Conservation (phyloP, 176 grass and related monocot species). For the Triticum turgidum region DNA sequence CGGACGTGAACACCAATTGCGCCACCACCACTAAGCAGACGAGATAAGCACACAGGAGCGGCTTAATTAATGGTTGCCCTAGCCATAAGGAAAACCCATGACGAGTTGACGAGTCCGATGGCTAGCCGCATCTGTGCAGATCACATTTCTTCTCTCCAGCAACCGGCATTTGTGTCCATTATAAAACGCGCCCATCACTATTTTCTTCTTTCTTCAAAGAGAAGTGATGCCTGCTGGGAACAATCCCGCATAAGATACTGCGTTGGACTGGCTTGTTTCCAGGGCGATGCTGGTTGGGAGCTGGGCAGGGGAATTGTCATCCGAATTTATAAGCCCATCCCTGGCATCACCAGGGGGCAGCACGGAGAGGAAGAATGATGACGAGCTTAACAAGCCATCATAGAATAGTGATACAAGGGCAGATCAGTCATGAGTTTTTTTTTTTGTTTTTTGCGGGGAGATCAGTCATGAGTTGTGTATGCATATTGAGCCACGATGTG, state of each 20-base stretch:
- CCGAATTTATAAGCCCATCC: neutral
- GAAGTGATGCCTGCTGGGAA: constrained; percentile 3
- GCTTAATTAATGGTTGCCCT: constrained; percentile 15
- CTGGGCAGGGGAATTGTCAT: constrained; percentile 18
- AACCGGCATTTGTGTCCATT: neutral
- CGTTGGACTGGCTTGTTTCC: constrained; percentile 27
- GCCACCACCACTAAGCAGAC: neutral
- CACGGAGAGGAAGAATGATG: neutral
- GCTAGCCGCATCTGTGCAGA: neutral
- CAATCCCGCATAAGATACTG: neutral
- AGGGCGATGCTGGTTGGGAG: constrained; percentile 41
- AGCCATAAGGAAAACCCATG: neutral
- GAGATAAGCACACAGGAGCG: neutral
- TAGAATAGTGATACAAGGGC: neutral
- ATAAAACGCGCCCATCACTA: neutral
- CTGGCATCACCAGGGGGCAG: constrained; percentile 10
- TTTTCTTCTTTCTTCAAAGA: neutral
- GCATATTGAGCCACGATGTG: neutral
- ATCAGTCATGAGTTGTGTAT: neutral
- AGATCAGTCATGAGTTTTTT: too few relatives aligned
- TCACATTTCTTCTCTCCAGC: neutral
- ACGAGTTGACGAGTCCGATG: neutral
- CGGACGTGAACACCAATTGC: neutral
- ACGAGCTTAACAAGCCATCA: constrained; percentile 13
- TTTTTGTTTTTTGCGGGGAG: neutral